These are phyloP conservation scores for Torulaspora pretoriensis DNA, from an alignment of 1,139 yeast species.

Conservation along the genomic window DNA sequence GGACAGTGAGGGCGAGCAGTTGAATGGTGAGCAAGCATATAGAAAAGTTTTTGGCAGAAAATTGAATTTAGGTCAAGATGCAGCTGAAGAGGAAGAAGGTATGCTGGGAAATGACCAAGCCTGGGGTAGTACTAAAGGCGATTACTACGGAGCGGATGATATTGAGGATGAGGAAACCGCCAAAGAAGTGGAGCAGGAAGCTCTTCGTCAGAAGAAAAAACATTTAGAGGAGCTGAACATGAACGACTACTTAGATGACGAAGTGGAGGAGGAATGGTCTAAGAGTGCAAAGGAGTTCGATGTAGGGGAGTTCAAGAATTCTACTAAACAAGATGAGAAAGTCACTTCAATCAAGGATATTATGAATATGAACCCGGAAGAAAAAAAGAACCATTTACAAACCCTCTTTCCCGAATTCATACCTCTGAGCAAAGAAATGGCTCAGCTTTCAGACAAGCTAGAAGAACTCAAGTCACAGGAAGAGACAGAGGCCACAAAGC, in stretches of 20 bases:
- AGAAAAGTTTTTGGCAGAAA: conserved; percentile 39
- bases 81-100: conserved; percentile 43
- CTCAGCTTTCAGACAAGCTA: conserved; percentile 45
- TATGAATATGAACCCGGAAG: conserved; percentile 38
- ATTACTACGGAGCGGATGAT: conserved; percentile 82
- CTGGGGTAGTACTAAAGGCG: conserved; percentile 75
- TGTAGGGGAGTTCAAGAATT: conserved; percentile 37
- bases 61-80: conserved; percentile 38
- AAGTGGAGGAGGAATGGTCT: conserved; percentile 69
- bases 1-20: conserved; percentile 47
- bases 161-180: conserved; percentile 74
- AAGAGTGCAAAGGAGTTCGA: conserved; percentile 42
- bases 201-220: conserved; percentile 78
- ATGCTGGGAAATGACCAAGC: conserved; percentile 57
- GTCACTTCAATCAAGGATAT: conserved; percentile 32
- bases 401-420: conserved; percentile 79
- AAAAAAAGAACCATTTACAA: conserved; percentile 47
- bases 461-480: conserved; percentile 35
- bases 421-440: conserved; percentile 68
- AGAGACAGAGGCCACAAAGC: conserved; percentile 39
- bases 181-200: conserved; percentile 80
- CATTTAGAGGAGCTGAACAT: conserved; percentile 75
- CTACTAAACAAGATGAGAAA: conserved; percentile 38
- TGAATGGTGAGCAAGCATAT: conserved; percentile 42
- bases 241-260: conserved; percentile 83